Base-by-base conservation (phyloP, 306 rosid genomes). In the Vicia faba region DNA sequence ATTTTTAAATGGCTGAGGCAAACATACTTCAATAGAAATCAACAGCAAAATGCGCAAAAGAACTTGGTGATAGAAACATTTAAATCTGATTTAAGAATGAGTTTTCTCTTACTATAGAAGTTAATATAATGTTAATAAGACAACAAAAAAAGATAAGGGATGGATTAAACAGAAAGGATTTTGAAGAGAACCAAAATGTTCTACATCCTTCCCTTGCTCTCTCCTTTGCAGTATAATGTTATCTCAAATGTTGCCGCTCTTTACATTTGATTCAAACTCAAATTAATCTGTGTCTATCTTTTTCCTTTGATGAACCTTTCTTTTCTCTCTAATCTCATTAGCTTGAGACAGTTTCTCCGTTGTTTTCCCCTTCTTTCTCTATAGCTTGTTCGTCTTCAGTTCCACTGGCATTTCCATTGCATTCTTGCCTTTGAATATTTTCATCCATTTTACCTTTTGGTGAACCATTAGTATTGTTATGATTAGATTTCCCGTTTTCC, bases 401-500 rank as follows among this genome's bases (percentile, higher is more conserved):
- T 58, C 43, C 64, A 33, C 4, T 82, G 6, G 28, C 60, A 40
- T 74, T 77, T 45, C 98, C 93, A 75, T 92, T 87, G 84, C 84
- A 81, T 58, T 89, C 93, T 56, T 80, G 85, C 60, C 60, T 79
- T 45, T 79, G 86, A 5, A 14, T n/a, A 29, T 31, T 57, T 31
- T 40, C 63, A 57, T 31, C 19, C 39, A 61, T 5, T 65, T 79
- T 86, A 20, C 71, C 91, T 59, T 78, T 78, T 0, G 84, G 83
- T n/a, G 84, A 82, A 66, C 68, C 75, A 62, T 55, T 79, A n/a
- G 70, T 12, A 41, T 29, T 69, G 29, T 66, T 67, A 63, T 63
- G 59, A 77, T 80, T 70, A 26, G 81, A 66, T 74, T 84, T 89
- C 64, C 78, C 91, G 25, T 75, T 83, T 54, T 92, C 95, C 59